phyloP scores from a whole-genome alignment of 129 eudicot genomes.

The Tagetes patula region DNA sequence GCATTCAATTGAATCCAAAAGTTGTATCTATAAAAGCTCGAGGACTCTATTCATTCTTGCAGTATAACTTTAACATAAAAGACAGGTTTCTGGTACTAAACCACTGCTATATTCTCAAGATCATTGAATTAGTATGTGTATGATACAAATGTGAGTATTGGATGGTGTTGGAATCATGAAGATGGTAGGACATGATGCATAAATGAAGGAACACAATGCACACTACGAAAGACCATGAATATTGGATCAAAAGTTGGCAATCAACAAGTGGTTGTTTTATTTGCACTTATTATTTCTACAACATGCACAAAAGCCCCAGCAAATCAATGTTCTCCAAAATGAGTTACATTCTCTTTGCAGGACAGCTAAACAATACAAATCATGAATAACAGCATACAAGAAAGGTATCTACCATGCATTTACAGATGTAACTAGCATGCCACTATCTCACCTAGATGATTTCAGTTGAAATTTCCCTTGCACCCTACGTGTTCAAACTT shows the following conservation, averaged over 20 bases:
- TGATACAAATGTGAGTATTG: constrained; percentile 1
- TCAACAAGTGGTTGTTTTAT: constrained; percentile 22
- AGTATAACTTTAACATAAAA: not conserved
- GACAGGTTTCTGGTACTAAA: not conserved
- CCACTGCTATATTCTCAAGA: not conserved
- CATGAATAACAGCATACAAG: constrained; percentile 19
- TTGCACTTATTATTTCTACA: constrained; percentile 25
- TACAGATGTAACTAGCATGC: constrained; percentile 31
- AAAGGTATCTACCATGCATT: constrained; percentile 7
- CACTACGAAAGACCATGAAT: constrained; percentile 3
- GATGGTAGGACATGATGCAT: too few species aligned
- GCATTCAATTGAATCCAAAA: not conserved
- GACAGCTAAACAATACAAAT: not conserved
- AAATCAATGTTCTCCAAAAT: constrained; percentile 4
- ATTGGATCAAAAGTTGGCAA: constrained; percentile 19
- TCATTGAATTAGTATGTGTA: not conserved
- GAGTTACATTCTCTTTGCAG: constrained; percentile 23
- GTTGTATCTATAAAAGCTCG: not conserved
- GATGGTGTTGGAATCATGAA: not conserved
- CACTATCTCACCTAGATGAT: constrained; percentile 4
- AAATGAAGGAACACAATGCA: not conserved
- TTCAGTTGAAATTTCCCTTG: constrained; percentile 24
- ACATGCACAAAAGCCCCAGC: constrained; percentile 21
- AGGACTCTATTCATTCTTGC: not conserved
- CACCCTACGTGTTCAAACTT: constrained; percentile 24